Base-by-base conservation (phyloP, 2,329 filamentous ascomycete genomes). In the Alternaria novae-zelandiae region DNA sequence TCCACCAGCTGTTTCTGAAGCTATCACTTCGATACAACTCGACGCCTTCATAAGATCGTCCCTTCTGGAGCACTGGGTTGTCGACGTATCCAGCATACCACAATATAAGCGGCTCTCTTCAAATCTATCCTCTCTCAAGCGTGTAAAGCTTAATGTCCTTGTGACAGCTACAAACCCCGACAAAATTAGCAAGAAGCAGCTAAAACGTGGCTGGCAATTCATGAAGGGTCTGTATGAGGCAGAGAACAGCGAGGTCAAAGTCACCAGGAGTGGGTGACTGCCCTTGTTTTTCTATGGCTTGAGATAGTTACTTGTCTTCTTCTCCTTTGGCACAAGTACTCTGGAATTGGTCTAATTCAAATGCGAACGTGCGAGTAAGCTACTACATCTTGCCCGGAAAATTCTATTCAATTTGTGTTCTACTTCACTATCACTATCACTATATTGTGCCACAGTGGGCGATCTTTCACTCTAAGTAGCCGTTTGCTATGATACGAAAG, bases 121-220 rank as follows among this genome's bases (percentile, higher is more conserved):
- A 2, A 6, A 12, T 4, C 0, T 45, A 3, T 0, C 6, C 12
- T 45, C 43, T 45, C 43, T 45, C 43, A 45, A 20, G n/a, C 0
- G 0, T 1, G 43, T 45, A 20, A 3, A 45, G 43, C n/a, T 44
- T 43, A n/a, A 1, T 41, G 2, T 41, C 3, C 0, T 1, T n/a
- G 4, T 41, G 2, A 30, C 11, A 13, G 0, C 1, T 13, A 3
- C 2, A 30, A 3, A 2, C 12, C 12, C 0, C 12, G 6, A 13
- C 0, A 30, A 30, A 12, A 0, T 30, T 13, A 13, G 13, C 30
- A n/a, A n/a, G 10, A 44, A 7, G n/a, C 15, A 0, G 5, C 2
- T 0, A 4, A 2, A 12, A 44, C 17, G 17, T 1, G 41, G 17
- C 0, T 12, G n/a, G 20, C 3, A 45, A 1, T 20, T 20, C 17